Evolutionary conservation across 2,329 filamentous ascomycete genomes (phyloP), one percentile per base, ranked within the genome.

Genomic region (Biscogniauxia mediterranea): DNA sequence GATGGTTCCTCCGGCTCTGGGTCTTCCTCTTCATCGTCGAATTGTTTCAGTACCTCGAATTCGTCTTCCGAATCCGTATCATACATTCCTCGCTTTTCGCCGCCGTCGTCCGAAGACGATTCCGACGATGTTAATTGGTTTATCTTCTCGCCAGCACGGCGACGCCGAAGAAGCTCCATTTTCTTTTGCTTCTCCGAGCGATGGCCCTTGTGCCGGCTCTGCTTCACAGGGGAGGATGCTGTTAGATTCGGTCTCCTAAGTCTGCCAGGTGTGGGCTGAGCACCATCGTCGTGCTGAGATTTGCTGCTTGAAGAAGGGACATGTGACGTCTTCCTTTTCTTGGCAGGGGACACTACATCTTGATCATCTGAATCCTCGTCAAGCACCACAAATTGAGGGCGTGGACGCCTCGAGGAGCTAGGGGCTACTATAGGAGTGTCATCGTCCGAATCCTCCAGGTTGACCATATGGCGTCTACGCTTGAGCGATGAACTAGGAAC

Each of bases 71-170:
- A 65, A 54, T 75, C 73, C 0, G 73, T 72, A 54, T 76, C 74
- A 51, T 76, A 76, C 8, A 76, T 64, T 25, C 69, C 74, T 46
- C 69, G 68, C 46, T 82, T 76, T 50, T 83, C 81, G 61, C 81
- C 83, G 11, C 83, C 83, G 61, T 82, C 83, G 7, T 81, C 82
- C 57, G 85, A 83, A 5, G 77, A 80, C 19, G 73, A 73, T 50
- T 75, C 75, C 0, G 77, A 77, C 17, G 72, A 72, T 1, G 76
- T 76, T 0, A 79, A 64, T 52, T 73, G 64, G 9, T 74, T 70
- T 23, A 77, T 75, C 61, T 74, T 74, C 57, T 79, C 77, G 5
- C 78, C 78, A 4, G 74, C 75, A 28, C 76, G 72, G 38, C 73
- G 73, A 17, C 77, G 74, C 51, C 70, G 75, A 17, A 79, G 66